These are phyloP conservation scores for Nothophoma quercina DNA, from an alignment of 2,329 filamentous ascomycete species.

Conservation along the genomic window DNA sequence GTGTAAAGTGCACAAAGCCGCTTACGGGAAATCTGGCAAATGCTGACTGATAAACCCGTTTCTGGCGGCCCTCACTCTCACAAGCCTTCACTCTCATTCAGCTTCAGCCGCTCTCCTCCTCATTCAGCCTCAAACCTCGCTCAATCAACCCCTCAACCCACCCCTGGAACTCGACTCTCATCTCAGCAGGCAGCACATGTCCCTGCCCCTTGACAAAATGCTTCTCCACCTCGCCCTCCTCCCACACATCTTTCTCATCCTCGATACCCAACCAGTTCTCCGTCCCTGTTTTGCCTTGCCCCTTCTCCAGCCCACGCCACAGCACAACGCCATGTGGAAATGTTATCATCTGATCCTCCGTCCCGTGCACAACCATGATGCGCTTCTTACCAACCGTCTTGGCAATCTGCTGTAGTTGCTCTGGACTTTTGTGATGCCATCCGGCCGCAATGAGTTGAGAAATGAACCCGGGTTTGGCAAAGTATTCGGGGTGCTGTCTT, in stretches of 20 bases:
- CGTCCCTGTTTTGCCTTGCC: constrained; percentile 44
- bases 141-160: constrained; percentile 66
- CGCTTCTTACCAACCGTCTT: constrained; percentile 74
- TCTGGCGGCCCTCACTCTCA: neutral
- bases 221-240: constrained; percentile 58
- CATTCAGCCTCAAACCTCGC: constrained; percentile 59
- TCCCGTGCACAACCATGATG: constrained; percentile 81
- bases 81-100: constrained; percentile 1
- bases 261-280: constrained; percentile 46
- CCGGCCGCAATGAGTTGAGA: constrained; percentile 80
- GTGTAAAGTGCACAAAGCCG: too few species aligned
- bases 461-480: constrained; percentile 73
- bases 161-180: constrained; percentile 71
- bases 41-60: too few species aligned
- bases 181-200: constrained; percentile 78
- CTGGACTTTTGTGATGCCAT: constrained; percentile 77
- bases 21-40: too few species aligned
- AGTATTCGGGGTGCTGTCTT: constrained; percentile 66
- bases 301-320: constrained; percentile 70
- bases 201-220: constrained; percentile 74
- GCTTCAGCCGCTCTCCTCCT: neutral
- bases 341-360: constrained; percentile 78
- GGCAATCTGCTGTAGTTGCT: constrained; percentile 70
- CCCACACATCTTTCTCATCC: constrained; percentile 44
- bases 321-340: constrained; percentile 74